Conservation (phyloP, 2,329 filamentous ascomycete genomes). For the Fusarium pseudoanthophilum region DNA sequence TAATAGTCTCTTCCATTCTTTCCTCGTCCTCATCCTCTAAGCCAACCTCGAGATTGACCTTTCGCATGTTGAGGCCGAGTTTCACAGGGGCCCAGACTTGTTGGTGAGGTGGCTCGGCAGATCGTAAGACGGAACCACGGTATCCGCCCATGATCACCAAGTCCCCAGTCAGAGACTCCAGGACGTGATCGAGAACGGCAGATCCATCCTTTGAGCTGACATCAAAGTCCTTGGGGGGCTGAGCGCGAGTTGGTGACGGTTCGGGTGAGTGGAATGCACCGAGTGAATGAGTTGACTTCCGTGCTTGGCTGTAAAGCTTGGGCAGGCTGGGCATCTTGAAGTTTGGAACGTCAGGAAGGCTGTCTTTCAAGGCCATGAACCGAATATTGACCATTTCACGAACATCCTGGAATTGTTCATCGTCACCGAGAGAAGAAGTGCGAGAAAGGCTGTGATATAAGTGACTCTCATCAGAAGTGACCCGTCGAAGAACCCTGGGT, state of each 20-base stretch:
- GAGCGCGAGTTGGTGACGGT: constrained; percentile 40
- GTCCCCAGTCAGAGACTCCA: constrained; percentile 82
- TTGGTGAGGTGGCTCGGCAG: constrained; percentile 82
- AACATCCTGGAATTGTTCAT: constrained; percentile 81
- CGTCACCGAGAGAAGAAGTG: constrained; percentile 86
- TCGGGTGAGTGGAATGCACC: constrained; percentile 47
- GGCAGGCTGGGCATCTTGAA: constrained; percentile 76
- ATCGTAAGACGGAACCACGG: constrained; percentile 87
- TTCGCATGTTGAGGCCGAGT: constrained; percentile 88
- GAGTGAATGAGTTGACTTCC: constrained; percentile 48
- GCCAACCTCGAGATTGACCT: constrained; percentile 90
- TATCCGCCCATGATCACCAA: constrained; percentile 91
- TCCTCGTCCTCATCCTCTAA: constrained; percentile 85
- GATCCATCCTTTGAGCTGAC: constrained; percentile 34
- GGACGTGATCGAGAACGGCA: constrained; percentile 60
- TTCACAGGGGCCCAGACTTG: constrained; percentile 96
- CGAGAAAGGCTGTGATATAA: constrained; percentile 80
- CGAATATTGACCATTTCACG: constrained; percentile 88
- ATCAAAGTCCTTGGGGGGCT: constrained; percentile 28
- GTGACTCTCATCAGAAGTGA: constrained; percentile 75
- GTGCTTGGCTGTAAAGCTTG: constrained; percentile 55
- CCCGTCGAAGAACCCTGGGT: constrained; percentile 47
- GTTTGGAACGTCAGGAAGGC: constrained; percentile 80
- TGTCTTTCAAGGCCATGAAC: constrained; percentile 90
- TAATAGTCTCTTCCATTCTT: constrained; percentile 82